Evolutionary conservation across 2,329 filamentous ascomycete species (phyloP).

Genomic region (Aspergillus alliaceus): DNA sequence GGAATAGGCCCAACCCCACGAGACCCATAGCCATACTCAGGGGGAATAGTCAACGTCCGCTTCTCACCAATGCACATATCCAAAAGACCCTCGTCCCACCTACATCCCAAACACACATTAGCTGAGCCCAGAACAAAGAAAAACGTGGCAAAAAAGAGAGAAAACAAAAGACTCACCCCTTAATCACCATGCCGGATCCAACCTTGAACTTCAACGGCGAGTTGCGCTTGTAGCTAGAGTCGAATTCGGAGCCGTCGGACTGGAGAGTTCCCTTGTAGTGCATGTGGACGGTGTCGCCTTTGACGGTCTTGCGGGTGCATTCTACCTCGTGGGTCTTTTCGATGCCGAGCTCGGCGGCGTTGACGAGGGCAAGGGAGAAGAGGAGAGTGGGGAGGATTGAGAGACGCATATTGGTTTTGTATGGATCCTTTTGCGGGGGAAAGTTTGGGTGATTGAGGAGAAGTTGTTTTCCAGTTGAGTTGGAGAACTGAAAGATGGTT

Average conservation of each 20-base stretch:
- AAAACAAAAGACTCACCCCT: conserved; percentile 61
- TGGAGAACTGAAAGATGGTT: background rate
- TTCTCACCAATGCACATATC: conserved; percentile 97
- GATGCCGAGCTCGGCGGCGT: conserved; percentile 64
- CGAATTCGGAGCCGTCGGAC: conserved; percentile 74
- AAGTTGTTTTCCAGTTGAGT: background rate
- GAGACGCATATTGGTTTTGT: conserved; percentile 43
- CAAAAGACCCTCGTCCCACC: conserved; percentile 85
- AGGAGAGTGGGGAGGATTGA: conserved; percentile 39
- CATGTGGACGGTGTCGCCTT: conserved; percentile 78
- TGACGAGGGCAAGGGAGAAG: conserved; percentile 48
- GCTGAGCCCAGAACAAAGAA: background rate
- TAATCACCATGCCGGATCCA: conserved; percentile 81
- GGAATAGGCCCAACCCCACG: conserved; percentile 79
- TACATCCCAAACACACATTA: conserved; percentile 35
- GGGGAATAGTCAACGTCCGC: conserved; percentile 85
- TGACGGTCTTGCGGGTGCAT: conserved; percentile 74
- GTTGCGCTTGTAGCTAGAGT: conserved; percentile 76
- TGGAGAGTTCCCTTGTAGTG: conserved; percentile 86
- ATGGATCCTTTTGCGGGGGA: too few species aligned
- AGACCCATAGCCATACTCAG: conserved; percentile 78
- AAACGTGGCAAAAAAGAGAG: background rate
- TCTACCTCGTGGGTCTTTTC: conserved; percentile 72
- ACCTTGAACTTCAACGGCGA: conserved; percentile 76
- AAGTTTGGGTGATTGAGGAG: conserved; percentile 5